A percentile compares a stretch with the other conserved stretches of the same genome.
Evolutionary conservation across 176 grass and related monocot species (phyloP).

Genomic region (Bonia amplexicaulis): DNA sequence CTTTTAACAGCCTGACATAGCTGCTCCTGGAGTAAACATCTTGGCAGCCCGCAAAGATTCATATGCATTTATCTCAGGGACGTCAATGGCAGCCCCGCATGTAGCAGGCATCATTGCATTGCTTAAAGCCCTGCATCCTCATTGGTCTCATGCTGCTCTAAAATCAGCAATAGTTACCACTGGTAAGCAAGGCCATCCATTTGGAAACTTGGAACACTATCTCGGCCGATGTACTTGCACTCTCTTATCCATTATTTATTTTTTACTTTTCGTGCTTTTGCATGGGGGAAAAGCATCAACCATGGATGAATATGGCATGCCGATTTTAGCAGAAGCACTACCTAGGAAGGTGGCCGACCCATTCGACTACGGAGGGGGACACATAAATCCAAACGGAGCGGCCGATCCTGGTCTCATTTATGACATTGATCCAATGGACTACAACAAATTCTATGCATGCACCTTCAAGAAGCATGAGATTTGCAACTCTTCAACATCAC

Average conservation of each 20-base stretch:
- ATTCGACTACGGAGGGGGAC: conserved; percentile 30
- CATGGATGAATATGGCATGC: conserved; percentile 10
- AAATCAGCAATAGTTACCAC: conserved; percentile 38
- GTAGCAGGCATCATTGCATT: not conserved
- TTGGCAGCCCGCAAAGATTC: conserved; percentile 8
- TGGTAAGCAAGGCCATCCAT: not conserved
- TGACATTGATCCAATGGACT: conserved; percentile 24
- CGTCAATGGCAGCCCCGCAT: conserved; percentile 38
- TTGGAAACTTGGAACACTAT: too few relatives aligned
- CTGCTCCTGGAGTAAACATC: conserved; percentile 27
- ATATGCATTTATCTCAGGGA: not conserved
- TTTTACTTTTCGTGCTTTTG: not conserved
- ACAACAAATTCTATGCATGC: conserved; percentile 21
- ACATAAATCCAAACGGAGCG: conserved; percentile 17
- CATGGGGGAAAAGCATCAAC: conserved; percentile 3
- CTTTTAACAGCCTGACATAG: conserved; percentile 27
- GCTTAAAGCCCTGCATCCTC: conserved; percentile 29
- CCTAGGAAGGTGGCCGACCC: conserved; percentile 29
- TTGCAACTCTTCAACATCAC: not conserved
- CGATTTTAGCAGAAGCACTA: conserved; percentile 23
- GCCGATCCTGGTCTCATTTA: conserved; percentile 26
- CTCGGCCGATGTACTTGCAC: too few relatives aligned
- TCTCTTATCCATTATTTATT: too few relatives aligned
- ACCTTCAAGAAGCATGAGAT: not conserved
- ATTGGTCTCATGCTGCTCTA: conserved; percentile 31